Evolutionary conservation across 441 rosid genomes (phyloP).

Genomic region (Dalechampia spathulata): DNA sequence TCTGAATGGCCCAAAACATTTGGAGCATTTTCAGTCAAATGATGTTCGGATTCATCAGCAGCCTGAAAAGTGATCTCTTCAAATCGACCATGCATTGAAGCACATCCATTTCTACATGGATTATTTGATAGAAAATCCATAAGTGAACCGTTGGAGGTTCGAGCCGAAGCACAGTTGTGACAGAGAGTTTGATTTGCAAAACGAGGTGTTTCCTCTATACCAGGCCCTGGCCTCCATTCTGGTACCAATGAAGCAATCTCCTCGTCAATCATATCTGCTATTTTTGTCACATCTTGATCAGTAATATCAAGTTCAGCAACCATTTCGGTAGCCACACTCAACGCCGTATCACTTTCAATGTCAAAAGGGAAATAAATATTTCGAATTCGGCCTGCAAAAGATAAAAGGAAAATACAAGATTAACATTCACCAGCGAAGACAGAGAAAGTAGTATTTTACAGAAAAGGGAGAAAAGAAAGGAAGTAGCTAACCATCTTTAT

Average conservation of each 20-base stretch:
- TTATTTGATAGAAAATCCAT: conserved; percentile 44
- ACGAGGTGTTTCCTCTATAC: conserved; percentile 51
- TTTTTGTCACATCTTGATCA: conserved; percentile 62
- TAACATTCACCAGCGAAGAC: not conserved
- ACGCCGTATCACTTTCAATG: conserved; percentile 64
- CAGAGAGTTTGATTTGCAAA: conserved; percentile 42
- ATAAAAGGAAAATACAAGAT: conserved; percentile 1
- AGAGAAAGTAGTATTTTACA: not conserved
- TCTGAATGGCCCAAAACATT: conserved; percentile 23
- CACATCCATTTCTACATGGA: conserved; percentile 48
- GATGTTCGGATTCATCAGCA: conserved; percentile 36
- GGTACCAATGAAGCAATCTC: conserved; percentile 79
- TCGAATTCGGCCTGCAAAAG: conserved; percentile 51
- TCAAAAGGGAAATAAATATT: conserved; percentile 87
- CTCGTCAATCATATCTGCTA: conserved; percentile 82
- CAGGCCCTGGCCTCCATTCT: conserved; percentile 63
- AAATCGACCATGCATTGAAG: conserved; percentile 80
- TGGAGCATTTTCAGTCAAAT: conserved; percentile 23
- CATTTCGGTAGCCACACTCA: conserved; percentile 96
- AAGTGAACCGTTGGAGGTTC: conserved; percentile 59
- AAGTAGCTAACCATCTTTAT: conserved; percentile 64
- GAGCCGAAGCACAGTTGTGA: conserved; percentile 52
- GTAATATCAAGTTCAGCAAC: conserved; percentile 82
- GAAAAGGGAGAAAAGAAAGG: conserved; percentile 1
- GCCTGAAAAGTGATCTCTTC: conserved; percentile 65